phyloP scores from a whole-genome alignment of 2,329 filamentous ascomycete species.

The Peltaster fructicola region DNA sequence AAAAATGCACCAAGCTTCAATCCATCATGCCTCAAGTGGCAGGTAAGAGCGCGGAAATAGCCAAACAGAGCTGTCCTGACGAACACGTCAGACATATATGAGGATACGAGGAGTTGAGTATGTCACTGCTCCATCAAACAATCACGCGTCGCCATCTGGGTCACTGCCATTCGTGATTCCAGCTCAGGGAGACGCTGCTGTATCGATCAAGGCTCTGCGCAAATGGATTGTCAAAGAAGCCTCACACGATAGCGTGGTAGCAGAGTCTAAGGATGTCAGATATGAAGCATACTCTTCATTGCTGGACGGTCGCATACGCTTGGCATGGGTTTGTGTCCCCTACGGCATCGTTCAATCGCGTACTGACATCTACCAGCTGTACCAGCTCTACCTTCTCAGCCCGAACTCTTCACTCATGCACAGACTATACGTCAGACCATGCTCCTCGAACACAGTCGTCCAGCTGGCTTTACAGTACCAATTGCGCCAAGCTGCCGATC shows the following conservation, averaged over 20 bases:
- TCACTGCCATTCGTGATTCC: conserved; percentile 76
- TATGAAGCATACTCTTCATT: conserved; percentile 65
- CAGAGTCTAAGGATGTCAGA: conserved; percentile 35
- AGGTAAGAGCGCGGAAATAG: conserved; percentile 39
- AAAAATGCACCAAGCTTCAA: conserved; percentile 62
- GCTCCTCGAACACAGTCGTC: conserved; percentile 44
- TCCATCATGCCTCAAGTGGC: conserved; percentile 88
- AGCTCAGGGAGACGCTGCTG: conserved; percentile 19
- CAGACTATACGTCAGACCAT: conserved; percentile 50
- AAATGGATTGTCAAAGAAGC: conserved; percentile 40
- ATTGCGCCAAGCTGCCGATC: conserved; percentile 53
- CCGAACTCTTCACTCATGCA: conserved; percentile 51
- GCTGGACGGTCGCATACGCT: conserved; percentile 58
- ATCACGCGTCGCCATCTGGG: conserved; percentile 82
- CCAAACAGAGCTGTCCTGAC: conserved; percentile 3
- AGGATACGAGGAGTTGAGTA: conserved; percentile 57
- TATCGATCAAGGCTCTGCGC: conserved; percentile 49
- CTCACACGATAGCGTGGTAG: conserved; percentile 12
- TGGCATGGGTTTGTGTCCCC: conserved; percentile 52
- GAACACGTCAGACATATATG: conserved; percentile 58
- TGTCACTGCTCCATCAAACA: conserved; percentile 54
- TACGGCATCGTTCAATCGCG: conserved; percentile 2
- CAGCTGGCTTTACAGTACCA: conserved; percentile 44
- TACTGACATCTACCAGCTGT: conserved; percentile 34
- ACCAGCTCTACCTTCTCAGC: conserved; percentile 61